Percentiles rank a stretch among this genome's conserved stretches.
Conservation (phyloP, 2,329 filamentous ascomycete genomes). For the Phialophora expanda region DNA sequence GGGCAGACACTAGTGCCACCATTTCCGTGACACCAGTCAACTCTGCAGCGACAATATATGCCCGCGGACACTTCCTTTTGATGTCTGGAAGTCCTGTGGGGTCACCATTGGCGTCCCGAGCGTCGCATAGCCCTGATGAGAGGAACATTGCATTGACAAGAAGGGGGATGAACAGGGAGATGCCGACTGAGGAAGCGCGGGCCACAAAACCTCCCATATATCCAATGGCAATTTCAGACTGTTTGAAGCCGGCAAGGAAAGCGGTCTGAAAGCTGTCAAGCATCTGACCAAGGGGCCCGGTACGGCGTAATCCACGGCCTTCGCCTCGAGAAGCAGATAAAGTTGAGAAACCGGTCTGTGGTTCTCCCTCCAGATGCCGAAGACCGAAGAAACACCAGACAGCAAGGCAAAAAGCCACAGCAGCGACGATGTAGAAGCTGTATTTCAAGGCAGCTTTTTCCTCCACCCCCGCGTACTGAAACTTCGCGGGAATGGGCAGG, state of each 20-base stretch:
- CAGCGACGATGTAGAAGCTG: constrained; percentile 86
- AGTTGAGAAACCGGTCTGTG: constrained; percentile 70
- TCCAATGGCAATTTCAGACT: constrained; percentile 79
- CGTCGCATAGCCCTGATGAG: constrained; percentile 74
- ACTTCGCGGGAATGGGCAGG: constrained; percentile 81
- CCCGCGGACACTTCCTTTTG: constrained; percentile 81
- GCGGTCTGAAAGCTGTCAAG: constrained; percentile 54
- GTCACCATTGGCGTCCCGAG: constrained; percentile 46
- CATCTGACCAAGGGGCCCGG: constrained; percentile 20
- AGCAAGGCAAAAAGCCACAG: constrained; percentile 73
- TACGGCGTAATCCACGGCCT: not conserved
- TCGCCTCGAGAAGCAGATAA: not conserved
- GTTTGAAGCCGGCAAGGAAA: constrained; percentile 72
- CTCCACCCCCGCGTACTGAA: constrained; percentile 73
- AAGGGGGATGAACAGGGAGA: constrained; percentile 91
- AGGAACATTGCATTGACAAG: constrained; percentile 93
- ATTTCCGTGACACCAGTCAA: constrained; percentile 89
- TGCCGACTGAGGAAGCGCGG: constrained; percentile 89
- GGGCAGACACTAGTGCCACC: constrained; percentile 81
- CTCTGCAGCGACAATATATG: constrained; percentile 85
- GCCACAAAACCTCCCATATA: constrained; percentile 96
- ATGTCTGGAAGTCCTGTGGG: constrained; percentile 61
- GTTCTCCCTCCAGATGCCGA: constrained; percentile 70
- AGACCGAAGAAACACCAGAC: constrained; percentile 80
- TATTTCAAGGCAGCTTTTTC: constrained; percentile 76